A percentile compares a stretch with the other conserved stretches of the same genome.
Conservation (phyloP, 169 alveolate genomes). For the Cryptosporidium parvum region DNA sequence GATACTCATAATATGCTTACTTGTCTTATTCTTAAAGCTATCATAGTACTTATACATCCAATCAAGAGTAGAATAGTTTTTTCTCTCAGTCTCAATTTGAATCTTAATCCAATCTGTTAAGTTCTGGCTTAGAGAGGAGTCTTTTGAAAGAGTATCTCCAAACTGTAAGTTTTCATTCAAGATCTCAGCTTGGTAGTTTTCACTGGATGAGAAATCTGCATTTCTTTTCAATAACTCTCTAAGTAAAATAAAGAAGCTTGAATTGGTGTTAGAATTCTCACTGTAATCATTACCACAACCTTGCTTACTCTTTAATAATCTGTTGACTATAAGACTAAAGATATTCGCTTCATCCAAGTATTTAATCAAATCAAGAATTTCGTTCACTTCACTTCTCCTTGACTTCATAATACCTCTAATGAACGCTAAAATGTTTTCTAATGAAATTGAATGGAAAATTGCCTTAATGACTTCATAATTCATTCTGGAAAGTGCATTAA, state of each 20-base stretch:
- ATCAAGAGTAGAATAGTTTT: not conserved
- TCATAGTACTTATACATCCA: constrained; percentile 55
- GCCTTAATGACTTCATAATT: not conserved
- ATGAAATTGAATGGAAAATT: constrained; percentile 10
- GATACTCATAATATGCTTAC: too few species aligned
- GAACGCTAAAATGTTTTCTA: constrained; percentile 7
- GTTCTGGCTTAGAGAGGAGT: not conserved
- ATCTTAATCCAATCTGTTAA: constrained; percentile 20
- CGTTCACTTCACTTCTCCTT: constrained; percentile 6
- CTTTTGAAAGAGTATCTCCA: not conserved
- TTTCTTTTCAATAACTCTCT: constrained; percentile 18
- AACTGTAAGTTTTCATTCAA: not conserved
- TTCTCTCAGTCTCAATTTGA: constrained; percentile 30
- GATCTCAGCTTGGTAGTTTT: not conserved
- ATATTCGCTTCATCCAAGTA: constrained; percentile 4
- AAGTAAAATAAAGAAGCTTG: constrained; percentile 17
- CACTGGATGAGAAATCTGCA: not conserved
- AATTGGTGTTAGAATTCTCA: not conserved
- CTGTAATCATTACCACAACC: not conserved
- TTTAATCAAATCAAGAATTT: constrained; percentile 15
- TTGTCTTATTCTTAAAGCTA: not conserved
- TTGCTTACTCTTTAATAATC: constrained; percentile 16
- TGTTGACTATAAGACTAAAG: constrained; percentile 32
- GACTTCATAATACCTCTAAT: constrained; percentile 10
- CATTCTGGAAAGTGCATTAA: constrained; percentile 16